Evolutionary conservation across 1,139 yeast species (phyloP), one percentile per base, ranked within the genome.

Genomic region (Kodamaea ohmeri): DNA sequence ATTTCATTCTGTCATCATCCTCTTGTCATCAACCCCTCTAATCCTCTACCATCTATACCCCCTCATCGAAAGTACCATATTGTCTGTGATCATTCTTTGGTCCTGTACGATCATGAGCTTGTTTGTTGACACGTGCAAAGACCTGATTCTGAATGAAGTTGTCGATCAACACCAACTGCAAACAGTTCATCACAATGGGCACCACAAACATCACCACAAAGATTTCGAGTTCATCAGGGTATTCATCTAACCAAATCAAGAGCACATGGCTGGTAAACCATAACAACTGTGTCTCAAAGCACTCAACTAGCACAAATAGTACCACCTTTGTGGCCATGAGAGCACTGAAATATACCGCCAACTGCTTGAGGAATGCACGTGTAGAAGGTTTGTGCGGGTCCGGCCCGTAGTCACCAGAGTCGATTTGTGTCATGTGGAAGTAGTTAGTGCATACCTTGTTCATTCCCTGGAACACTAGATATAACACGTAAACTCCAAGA

Each of bases 401-500:
- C 2, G 61, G 54, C 1, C 95, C 95, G 56, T 92, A 92, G 52
- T 85, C 80, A 2, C 97, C 97, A 35, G 94, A 82, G 39, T 83
- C 80, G 5, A 88, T 82, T 38, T 86, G 61, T 2, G 71, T 61
- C 26, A 70, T 50, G 25, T 61, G 62, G 12, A 70, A 49, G 42
- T 57, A 54, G 5, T 58, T 43, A 37, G 51, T 55, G 39, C 68
- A 61, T 6, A 69, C 78, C 35, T 64, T 56, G 33, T 85, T 69
- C 3, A 76, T 63, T 2, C 65, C 55, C 29, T 55, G 60, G 45
- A 71, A 70, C 12, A 84, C 83, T 8, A 76, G 54, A 41, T 54
- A 89, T 30, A 92, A 67, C 3, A 90, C 73, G 17, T 94, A 94
- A 2, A 89, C 95, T 0, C 98, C 98, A n/a, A 90, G 73, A 0